phyloP scores from a whole-genome alignment of 495 filamentous ascomycete genomes.

The Trichoderma virens region DNA sequence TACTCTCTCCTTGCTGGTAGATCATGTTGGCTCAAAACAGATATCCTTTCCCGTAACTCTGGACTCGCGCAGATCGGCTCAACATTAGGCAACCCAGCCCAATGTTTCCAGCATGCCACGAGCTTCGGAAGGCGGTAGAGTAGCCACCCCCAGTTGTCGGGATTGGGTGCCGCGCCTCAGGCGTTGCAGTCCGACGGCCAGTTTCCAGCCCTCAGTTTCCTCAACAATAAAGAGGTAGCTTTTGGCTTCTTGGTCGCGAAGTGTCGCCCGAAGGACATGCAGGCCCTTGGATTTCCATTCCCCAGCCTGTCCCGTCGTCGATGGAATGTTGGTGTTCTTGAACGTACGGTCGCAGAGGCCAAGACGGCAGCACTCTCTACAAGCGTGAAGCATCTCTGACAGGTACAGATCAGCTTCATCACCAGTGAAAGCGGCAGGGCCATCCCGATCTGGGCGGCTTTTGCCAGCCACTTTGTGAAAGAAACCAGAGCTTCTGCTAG shows the following conservation, averaged over 20 bases:
- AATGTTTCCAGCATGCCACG: slow-evolving; percentile 52
- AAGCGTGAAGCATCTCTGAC: slow-evolving; percentile 48
- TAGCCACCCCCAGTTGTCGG: slow-evolving; percentile 55
- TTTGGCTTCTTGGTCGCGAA: slow-evolving; percentile 78
- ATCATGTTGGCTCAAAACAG: too few species aligned
- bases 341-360: slow-evolving; percentile 18
- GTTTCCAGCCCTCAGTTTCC: slow-evolving; percentile 88
- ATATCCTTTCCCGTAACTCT: not conserved
- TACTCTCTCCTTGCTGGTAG: not conserved
- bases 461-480: slow-evolving; percentile 30
- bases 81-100: slow-evolving; percentile 36
- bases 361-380: slow-evolving; percentile 53
- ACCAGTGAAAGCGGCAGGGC: slow-evolving; percentile 40
- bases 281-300: slow-evolving; percentile 47
- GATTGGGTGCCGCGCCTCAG: slow-evolving; percentile 65
- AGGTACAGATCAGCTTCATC: slow-evolving; percentile 59
- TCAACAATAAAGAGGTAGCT: slow-evolving; percentile 74
- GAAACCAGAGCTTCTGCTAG: slow-evolving; percentile 30
- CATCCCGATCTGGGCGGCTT: slow-evolving; percentile 33
- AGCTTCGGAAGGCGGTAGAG: slow-evolving; percentile 52
- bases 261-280: slow-evolving; percentile 73
- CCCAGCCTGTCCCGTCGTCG: slow-evolving; percentile 32
- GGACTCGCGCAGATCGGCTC: not conserved
- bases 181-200: slow-evolving; percentile 69
- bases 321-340: slow-evolving; percentile 14